A percentile compares a stretch with the other conserved stretches of the same genome.
These are phyloP conservation scores for Suhomyces sp. DNA, from an alignment of 805 yeast species.

Conservation along the genomic window DNA sequence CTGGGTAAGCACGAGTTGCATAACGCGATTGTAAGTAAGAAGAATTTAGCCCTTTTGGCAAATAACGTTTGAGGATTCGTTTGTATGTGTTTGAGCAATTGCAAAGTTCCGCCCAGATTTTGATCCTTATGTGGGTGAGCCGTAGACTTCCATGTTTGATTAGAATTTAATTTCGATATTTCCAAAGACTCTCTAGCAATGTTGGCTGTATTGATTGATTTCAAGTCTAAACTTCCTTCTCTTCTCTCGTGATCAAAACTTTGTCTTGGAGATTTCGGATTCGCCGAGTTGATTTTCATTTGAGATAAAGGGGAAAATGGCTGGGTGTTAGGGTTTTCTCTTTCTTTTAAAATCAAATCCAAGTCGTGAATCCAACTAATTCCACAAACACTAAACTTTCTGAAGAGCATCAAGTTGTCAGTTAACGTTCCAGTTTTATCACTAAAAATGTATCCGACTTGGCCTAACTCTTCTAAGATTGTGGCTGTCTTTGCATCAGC, in stretches of 20 bases:
- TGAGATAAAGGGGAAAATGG: constrained; percentile 1
- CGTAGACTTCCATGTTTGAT: constrained; percentile 45
- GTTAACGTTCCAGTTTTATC: constrained; percentile 98
- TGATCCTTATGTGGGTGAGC: constrained; percentile 48
- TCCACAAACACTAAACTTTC: constrained; percentile 86
- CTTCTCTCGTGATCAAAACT: constrained; percentile 8
- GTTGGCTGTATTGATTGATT: too few species aligned
- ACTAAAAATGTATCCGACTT: constrained; percentile 89
- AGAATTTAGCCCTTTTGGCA: constrained; percentile 72
- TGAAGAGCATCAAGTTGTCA: constrained; percentile 88
- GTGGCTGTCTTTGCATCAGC: constrained; percentile 96
- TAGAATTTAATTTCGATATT: constrained; percentile 18
- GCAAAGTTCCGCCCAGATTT: constrained; percentile 51
- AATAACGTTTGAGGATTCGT: constrained; percentile 66
- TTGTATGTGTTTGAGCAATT: constrained; percentile 69
- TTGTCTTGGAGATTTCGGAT: constrained; percentile 6
- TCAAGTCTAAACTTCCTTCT: constrained; percentile 9
- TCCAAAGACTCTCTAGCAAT: constrained; percentile 36
- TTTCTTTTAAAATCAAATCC: constrained; percentile 43
- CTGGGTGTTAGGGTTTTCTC: constrained; percentile 6
- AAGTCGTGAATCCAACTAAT: constrained; percentile 84
- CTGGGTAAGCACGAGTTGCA: constrained; percentile 91
- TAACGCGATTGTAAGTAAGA: constrained; percentile 75
- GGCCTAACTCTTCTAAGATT: constrained; percentile 94
- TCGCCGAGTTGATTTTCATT: background rate